These are phyloP conservation scores for Aspergillus ustus DNA, from an alignment of 2,329 filamentous ascomycete species.

Conservation along the genomic window DNA sequence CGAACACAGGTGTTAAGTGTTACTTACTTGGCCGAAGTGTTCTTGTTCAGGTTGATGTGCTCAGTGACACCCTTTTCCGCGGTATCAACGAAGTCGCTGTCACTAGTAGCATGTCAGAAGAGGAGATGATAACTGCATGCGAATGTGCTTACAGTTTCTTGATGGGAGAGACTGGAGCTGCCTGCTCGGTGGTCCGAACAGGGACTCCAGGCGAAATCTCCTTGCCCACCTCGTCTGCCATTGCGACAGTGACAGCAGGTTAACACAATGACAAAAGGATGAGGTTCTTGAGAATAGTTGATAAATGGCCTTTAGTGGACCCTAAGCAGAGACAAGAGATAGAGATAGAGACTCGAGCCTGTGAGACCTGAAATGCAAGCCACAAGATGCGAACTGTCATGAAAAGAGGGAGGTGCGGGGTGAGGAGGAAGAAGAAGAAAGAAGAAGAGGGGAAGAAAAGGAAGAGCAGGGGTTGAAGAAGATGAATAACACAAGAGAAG, in stretches of 20 bases:
- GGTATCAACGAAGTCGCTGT: conserved; percentile 18
- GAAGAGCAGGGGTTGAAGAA: conserved; percentile 10
- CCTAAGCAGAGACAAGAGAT: not conserved
- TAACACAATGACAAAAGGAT: not conserved
- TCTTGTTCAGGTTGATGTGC: conserved; percentile 34
- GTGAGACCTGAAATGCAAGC: not conserved
- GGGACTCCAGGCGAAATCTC: not conserved
- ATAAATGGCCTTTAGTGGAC: not conserved
- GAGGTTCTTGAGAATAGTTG: not conserved
- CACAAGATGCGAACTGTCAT: not conserved
- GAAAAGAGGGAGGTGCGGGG: conserved; percentile 1
- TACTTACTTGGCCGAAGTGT: conserved; percentile 35
- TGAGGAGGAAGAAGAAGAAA: conserved; percentile 10
- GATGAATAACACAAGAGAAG: conserved; percentile 7
- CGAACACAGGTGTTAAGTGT: not conserved
- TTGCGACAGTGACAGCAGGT: conserved; percentile 6
- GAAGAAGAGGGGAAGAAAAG: not conserved
- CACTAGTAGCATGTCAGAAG: conserved; percentile 14
- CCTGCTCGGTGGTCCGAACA: conserved; percentile 3
- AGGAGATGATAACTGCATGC: not conserved
- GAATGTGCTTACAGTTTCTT: conserved; percentile 20
- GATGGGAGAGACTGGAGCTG: not conserved
- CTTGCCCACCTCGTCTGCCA: conserved; percentile 21
- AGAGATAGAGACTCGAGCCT: conserved; percentile 12
- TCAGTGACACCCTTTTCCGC: conserved; percentile 31